A percentile compares a stretch with the other conserved stretches of the same genome.
Conservation (phyloP, 805 yeast species). For the Starmerella sirachaensis region DNA sequence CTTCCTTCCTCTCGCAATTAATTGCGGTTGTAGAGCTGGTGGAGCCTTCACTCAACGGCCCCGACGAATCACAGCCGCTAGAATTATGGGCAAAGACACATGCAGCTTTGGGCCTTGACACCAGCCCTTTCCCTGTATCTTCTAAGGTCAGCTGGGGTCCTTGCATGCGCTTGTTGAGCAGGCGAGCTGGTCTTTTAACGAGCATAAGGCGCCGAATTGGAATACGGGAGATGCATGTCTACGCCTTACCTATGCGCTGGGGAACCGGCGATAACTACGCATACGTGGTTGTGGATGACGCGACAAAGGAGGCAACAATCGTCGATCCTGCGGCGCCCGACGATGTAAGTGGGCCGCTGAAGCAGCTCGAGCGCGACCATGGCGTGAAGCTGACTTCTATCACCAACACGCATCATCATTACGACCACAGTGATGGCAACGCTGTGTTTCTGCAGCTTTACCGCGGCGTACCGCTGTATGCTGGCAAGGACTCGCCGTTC, state of each 20-base stretch:
- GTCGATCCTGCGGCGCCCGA: constrained; percentile 87
- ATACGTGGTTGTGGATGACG: constrained; percentile 61
- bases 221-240: constrained; percentile 91
- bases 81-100: no score
- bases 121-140: no score
- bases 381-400: constrained; percentile 53
- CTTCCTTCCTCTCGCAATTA: no score
- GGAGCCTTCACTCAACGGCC: no score
- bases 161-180: no score
- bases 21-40: no score
- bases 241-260: constrained; percentile 88
- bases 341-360: constrained; percentile 44
- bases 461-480: constrained; percentile 55
- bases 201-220: no score
- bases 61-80: no score
- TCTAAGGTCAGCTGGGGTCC: no score
- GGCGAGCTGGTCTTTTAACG: no score
- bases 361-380: constrained; percentile 27
- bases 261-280: constrained; percentile 84
- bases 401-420: constrained; percentile 93
- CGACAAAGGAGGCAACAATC: constrained; percentile 58
- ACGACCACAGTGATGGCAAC: constrained; percentile 90
- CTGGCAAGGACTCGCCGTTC: constrained; percentile 68
- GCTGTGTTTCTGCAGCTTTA: constrained; percentile 28
- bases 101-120: no score